A percentile compares a stretch with the other conserved stretches of the same genome.
Evolutionary conservation across 2,329 filamentous ascomycete genomes (phyloP).

Genomic region (Claviceps quebecensis): DNA sequence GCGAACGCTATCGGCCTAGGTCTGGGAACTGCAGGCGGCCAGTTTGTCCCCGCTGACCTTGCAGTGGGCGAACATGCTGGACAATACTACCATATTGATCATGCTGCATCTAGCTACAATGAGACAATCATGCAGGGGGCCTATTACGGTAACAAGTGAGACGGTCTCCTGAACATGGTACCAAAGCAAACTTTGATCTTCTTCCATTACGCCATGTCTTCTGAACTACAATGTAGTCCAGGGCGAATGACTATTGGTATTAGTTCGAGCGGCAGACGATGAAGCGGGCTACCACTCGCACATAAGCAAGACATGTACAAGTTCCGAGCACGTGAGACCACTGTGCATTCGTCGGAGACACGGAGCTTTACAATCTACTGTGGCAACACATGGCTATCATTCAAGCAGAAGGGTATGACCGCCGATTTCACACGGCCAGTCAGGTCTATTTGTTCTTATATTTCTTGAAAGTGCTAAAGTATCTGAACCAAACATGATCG

Average conservation of each 20-base stretch:
- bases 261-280: background rate
- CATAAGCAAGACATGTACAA: background rate
- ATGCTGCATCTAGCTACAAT: conserved; percentile 21
- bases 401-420: background rate
- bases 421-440: background rate
- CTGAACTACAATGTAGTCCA: background rate
- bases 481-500: conserved; percentile 3
- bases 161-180: background rate
- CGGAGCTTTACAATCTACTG: background rate
- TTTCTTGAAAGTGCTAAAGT: background rate
- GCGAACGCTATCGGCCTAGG: conserved; percentile 10
- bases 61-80: conserved; percentile 5
- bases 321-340: background rate
- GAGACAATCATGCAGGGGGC: conserved; percentile 22
- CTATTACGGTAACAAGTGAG: conserved; percentile 15
- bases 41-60: conserved; percentile 7
- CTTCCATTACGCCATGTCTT: background rate
- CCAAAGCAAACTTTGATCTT: background rate
- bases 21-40: conserved; percentile 5
- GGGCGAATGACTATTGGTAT: background rate
- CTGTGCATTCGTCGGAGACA: background rate
- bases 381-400: background rate
- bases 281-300: background rate
- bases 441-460: conserved; percentile 1
- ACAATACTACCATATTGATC: conserved; percentile 19